Evolutionary conservation across 495 filamentous ascomycete species (phyloP).

Genomic region (Patellaria atrata): DNA sequence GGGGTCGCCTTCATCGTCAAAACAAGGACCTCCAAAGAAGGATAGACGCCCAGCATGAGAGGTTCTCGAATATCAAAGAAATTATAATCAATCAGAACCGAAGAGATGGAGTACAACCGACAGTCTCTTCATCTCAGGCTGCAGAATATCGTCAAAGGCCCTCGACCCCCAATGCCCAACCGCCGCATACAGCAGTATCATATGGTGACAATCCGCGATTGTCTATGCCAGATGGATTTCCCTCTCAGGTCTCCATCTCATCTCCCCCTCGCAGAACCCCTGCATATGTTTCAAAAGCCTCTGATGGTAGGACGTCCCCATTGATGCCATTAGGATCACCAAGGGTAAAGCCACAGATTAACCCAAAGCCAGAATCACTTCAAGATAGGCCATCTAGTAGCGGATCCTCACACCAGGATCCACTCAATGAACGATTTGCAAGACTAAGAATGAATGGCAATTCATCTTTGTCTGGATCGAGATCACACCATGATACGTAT

Average conservation of each 20-base stretch:
- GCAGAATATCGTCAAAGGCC: not conserved
- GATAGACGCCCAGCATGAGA: slow-evolving; percentile 25
- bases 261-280: too few relatives aligned
- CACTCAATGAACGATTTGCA: slow-evolving; percentile 44
- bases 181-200: too few relatives aligned
- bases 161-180: not conserved
- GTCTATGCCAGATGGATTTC: slow-evolving; percentile 22
- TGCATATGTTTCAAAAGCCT: slow-evolving; percentile 4
- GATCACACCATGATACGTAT: slow-evolving; percentile 3
- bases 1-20: slow-evolving; percentile 32
- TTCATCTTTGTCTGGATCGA: slow-evolving; percentile 18
- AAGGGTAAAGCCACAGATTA: slow-evolving; percentile 36
- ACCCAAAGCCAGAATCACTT: slow-evolving; percentile 48
- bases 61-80: slow-evolving; percentile 46
- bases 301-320: slow-evolving; percentile 8
- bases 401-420: slow-evolving; percentile 18
- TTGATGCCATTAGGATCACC: slow-evolving; percentile 6
- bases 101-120: slow-evolving; percentile 34
- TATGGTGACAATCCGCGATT: slow-evolving; percentile 3
- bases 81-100: slow-evolving; percentile 55
- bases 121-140: too few relatives aligned
- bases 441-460: slow-evolving; percentile 32
- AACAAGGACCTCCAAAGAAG: slow-evolving; percentile 31
- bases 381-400: slow-evolving; percentile 27
- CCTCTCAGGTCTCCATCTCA: slow-evolving; percentile 4